Evolutionary conservation across 768 basidiomycete genomes (phyloP), one percentile per base, ranked within the genome.

Genomic region (Lactarius akahatsu): DNA sequence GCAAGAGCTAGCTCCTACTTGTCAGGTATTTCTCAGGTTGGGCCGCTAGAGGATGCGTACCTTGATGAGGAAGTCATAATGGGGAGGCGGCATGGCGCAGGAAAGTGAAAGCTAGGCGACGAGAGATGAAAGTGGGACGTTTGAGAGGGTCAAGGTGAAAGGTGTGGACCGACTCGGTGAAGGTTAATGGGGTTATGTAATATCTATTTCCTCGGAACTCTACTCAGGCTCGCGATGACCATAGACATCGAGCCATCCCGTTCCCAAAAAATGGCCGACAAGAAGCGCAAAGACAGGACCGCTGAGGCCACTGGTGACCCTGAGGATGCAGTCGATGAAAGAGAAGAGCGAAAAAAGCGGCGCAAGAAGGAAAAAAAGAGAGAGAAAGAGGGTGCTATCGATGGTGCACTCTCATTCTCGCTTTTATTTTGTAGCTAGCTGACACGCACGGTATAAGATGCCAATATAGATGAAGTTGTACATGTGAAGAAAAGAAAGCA

Each of bases 61-160:
- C 83, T 92, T 96, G 87, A 95, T 93, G 78, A 96, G 85, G 74
- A 97, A 96, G 82, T 98, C 96, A 81, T 98, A 98, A 79, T 97
- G 94, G 60, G 93, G 91, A 63, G 92, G 90, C 60, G 92, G 91
- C 92, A 93, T 93, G 20, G 23, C 20, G 47, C n/a, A 40, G 18
- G 57, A 40, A 55, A 28, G 45, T 34, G 15, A 58, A 52, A 7
- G 58, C 26, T 59, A 55, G 34, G 43, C 52, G 32, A 61, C 36
- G 23, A 52, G 30, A 34, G n/a, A 59, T 15, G 57, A 62, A 40
- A 18, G 34, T 11, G 18, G 11, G 30, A 20, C 23, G 20, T 3
- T 15, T 15, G 56, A 36, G 56, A 36, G 8, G 56, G 55, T 20
- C 18, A 11, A 30, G 26, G 30, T 30, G 30, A 34, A 32, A 57